Evolutionary conservation across 805 yeast genomes (phyloP), one percentile per base, ranked within the genome.

Genomic region (Wickerhamiella azyma): DNA sequence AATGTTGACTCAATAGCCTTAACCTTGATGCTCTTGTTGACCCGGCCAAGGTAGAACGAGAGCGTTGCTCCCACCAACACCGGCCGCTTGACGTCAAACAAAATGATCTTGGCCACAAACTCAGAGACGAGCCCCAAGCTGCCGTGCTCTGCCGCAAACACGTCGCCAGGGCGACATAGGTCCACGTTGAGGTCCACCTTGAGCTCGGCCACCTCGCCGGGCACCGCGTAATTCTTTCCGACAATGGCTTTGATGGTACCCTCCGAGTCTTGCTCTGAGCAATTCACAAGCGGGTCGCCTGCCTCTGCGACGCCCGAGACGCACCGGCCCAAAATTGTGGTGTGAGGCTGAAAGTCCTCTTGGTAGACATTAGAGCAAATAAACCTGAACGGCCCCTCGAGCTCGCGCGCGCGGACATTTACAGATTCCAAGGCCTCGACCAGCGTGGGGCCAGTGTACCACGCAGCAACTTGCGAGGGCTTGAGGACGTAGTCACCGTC

Each of bases 31-130:
- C 92, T 84, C 37, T 76, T 74, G 37, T 79, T 76, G 21, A 76
- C 70, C 48, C 84, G 78, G 51, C 88, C 86, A 50, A 88, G 71
- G 63, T 86, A 85, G 44, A 85, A 60, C 36, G 85, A 74, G 52
- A 85, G 71, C 36, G 88, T 80, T 0, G 94, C 71, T 7, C 96
- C 96, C 11, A 80, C 77, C 36, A 86, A 64, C 39, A 86, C 62
- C 0, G 96, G 96, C 52, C 83, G 70, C 30, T 69, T 70, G 55
- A 77, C 59, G 47, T 81, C 81, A 53, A 89, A 89, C 5, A 80
- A 66, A 36, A 71, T 66, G 37, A 85, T 59, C 46, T 77, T 74
- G 39, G 81, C 75, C n/a, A 63, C 62, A 51, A 76, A 71, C 43
- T 66, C 68, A 42, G 68, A 69, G 2, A 69, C 67, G 16, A 79